Evolutionary conservation across 202 grass and related monocot species (phyloP).

Genomic region (Dendrocalamus latiflorus): DNA sequence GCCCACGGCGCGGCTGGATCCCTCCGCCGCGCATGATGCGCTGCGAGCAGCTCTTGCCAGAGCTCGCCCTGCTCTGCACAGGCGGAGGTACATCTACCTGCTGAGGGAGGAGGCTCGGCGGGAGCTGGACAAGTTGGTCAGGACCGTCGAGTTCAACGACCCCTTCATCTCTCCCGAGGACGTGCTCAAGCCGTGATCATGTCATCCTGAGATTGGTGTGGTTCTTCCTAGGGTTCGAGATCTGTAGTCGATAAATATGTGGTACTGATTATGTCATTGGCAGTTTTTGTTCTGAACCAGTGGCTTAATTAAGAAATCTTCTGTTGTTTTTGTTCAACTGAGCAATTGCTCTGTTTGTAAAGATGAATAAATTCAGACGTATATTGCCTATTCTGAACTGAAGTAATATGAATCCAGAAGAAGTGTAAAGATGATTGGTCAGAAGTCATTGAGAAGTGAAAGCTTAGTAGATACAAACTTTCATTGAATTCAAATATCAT

Average conservation of each 20-base stretch:
- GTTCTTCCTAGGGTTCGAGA: background rate
- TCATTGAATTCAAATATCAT: background rate
- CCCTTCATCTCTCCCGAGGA: background rate
- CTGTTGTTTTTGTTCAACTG: background rate
- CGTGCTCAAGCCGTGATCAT: background rate
- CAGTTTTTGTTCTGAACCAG: background rate
- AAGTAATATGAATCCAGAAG: background rate
- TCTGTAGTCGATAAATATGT: too few relatives aligned
- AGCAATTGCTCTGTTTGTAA: background rate
- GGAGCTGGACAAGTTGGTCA: background rate
- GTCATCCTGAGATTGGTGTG: background rate
- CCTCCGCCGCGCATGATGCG: background rate
- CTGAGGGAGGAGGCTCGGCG: background rate
- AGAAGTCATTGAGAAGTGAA: background rate
- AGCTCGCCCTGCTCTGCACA: background rate
- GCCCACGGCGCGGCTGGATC: background rate
- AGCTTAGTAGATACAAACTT: background rate
- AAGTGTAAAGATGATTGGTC: background rate
- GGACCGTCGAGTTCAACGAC: slow-evolving; percentile 24
- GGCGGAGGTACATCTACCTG: background rate
- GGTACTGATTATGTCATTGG: too few relatives aligned
- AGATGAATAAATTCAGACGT: background rate
- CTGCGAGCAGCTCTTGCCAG: background rate
- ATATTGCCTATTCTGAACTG: background rate
- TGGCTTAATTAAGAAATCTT: too few relatives aligned